Conservation (phyloP, 2,329 filamentous ascomycete species). For the Tolypocladium ovalisporum region DNA sequence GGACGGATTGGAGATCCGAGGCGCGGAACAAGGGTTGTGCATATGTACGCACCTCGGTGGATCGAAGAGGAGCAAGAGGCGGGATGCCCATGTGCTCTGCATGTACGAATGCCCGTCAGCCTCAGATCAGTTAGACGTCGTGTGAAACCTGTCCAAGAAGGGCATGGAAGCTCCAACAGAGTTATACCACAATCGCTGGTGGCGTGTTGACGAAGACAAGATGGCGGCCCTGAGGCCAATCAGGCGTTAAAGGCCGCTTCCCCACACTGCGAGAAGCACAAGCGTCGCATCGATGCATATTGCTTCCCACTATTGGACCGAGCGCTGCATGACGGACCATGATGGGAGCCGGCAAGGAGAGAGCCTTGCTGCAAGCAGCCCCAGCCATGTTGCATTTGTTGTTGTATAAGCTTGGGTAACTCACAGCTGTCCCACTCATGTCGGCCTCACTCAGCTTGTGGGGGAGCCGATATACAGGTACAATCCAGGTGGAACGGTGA, state of each 20-base stretch:
- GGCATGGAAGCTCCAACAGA: neutral
- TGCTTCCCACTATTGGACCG: neutral
- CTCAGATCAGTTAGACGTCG: neutral
- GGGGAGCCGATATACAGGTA: no score
- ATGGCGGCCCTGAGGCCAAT: neutral
- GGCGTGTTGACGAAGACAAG: neutral
- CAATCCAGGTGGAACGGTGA: no score
- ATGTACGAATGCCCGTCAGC: neutral
- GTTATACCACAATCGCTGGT: no score
- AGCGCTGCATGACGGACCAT: neutral
- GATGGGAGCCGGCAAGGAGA: neutral
- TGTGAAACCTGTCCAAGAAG: neutral
- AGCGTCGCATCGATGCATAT: neutral
- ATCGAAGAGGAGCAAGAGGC: neutral
- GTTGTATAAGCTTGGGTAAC: no score
- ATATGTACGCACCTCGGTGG: neutral
- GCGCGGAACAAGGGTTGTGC: neutral
- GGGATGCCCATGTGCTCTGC: neutral
- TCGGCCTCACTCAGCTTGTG: no score
- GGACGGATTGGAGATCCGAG: neutral
- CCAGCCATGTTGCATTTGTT: neutral
- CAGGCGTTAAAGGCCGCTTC: neutral
- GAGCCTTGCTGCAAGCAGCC: neutral
- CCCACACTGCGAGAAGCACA: neutral
- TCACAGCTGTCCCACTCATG: no score